A percentile compares a stretch with the other conserved stretches of the same genome.
Evolutionary conservation across 768 basidiomycete species (phyloP).

Genomic region (Boletus patriciae): DNA sequence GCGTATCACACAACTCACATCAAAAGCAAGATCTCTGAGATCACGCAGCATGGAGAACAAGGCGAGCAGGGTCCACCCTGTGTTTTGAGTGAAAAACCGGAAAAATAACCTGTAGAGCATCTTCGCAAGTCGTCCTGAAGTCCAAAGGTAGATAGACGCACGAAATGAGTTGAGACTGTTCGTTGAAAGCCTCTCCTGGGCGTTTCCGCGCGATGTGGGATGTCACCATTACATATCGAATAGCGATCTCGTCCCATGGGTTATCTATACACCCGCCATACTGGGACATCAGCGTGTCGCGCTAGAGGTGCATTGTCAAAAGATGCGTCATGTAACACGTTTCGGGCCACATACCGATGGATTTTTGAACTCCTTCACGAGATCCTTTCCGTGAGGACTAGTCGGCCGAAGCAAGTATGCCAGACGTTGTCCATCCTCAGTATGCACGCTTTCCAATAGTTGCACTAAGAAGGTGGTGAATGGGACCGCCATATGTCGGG

Average conservation of each 20-base stretch:
- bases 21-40: conserved; percentile 80
- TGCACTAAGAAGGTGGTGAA: conserved; percentile 61
- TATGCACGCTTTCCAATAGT: conserved; percentile 57
- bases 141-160: conserved; percentile 41
- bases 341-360: conserved; percentile 40
- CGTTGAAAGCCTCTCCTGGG: conserved; percentile 73
- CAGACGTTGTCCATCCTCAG: conserved; percentile 66
- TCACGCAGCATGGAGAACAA: conserved; percentile 81
- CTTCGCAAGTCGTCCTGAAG: not conserved
- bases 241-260: conserved; percentile 87
- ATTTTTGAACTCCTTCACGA: conserved; percentile 70
- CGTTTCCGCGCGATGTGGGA: conserved; percentile 67
- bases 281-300: conserved; percentile 17
- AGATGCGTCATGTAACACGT: not conserved
- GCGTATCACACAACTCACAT: conserved; percentile 47
- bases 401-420: conserved; percentile 77
- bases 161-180: conserved; percentile 74
- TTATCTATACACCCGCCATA: conserved; percentile 62
- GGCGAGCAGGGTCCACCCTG: conserved; percentile 83
- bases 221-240: conserved; percentile 78
- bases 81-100: conserved; percentile 75
- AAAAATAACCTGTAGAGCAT: conserved; percentile 59
- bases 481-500: conserved; percentile 38
- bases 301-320: conserved; percentile 34
- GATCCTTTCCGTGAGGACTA: conserved; percentile 72